Evolutionary conservation across 1,284 basidiomycete genomes (phyloP).

Genomic region (Pisolithus thermaeus): DNA sequence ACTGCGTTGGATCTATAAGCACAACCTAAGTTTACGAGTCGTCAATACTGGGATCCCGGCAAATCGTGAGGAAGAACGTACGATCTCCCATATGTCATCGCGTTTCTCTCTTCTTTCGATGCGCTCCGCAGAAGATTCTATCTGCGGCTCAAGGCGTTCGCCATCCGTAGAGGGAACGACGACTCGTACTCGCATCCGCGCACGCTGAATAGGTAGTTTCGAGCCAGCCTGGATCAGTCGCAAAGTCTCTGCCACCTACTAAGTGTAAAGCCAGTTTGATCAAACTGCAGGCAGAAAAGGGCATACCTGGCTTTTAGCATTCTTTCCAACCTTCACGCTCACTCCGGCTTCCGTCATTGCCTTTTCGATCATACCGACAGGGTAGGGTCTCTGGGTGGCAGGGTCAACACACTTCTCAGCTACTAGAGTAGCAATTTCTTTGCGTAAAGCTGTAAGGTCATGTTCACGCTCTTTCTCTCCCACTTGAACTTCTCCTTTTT

Average conservation of each 20-base stretch:
- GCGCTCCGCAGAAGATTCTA: conserved; percentile 72
- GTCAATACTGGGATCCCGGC: neutral
- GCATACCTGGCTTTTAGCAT: conserved; percentile 83
- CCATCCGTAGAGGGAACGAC: conserved; percentile 73
- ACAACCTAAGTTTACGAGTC: conserved; percentile 53
- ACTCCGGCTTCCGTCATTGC: conserved; percentile 95
- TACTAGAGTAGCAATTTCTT: conserved; percentile 92
- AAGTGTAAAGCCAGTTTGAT: neutral
- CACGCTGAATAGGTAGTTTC: conserved; percentile 86
- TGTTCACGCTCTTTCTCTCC: conserved; percentile 95
- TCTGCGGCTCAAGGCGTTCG: conserved; percentile 66
- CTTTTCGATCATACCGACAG: conserved; percentile 96
- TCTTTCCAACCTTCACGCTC: conserved; percentile 84
- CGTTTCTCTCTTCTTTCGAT: conserved; percentile 82
- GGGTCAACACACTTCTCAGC: conserved; percentile 96
- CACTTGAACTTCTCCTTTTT: conserved; percentile 95
- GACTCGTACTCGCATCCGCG: conserved; percentile 88
- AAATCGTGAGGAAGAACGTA: conserved; percentile 36
- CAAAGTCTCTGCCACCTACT: conserved; percentile 87
- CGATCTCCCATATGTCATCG: conserved; percentile 85
- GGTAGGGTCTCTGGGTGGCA: conserved; percentile 81
- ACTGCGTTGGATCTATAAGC: conserved; percentile 89
- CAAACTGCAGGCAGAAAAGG: neutral
- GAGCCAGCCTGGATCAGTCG: conserved; percentile 75
- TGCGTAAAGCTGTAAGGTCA: conserved; percentile 77